A percentile compares a stretch with the other conserved stretches of the same genome.
Evolutionary conservation across 129 eudicot species (phyloP).

Genomic region (Glebionis coronaria): DNA sequence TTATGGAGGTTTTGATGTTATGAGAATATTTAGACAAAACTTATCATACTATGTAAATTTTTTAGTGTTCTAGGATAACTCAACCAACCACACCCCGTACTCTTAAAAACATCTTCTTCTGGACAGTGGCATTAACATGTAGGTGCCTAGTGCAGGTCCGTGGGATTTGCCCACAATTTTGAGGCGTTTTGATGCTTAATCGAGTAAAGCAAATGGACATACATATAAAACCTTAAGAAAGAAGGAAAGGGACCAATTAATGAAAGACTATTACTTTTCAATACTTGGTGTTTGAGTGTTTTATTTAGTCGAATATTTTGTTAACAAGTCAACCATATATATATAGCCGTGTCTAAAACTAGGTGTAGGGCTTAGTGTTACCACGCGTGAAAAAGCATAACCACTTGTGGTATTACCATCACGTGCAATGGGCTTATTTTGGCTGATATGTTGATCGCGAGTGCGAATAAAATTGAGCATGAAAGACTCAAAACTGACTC

Average conservation of each 20-base stretch:
- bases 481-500: too few species aligned
- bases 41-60: too few species aligned
- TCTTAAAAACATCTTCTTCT: background rate
- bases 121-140: conserved; percentile 4
- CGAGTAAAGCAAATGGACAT: conserved; percentile 19
- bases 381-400: too few species aligned
- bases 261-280: background rate
- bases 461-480: too few species aligned
- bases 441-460: too few species aligned
- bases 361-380: too few species aligned
- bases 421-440: too few species aligned
- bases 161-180: conserved; percentile 15
- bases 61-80: too few species aligned
- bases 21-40: too few species aligned
- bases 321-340: background rate
- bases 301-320: background rate
- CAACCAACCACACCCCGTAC: too few species aligned
- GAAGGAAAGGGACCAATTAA: conserved; percentile 20
- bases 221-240: conserved; percentile 14
- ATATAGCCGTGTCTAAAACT: background rate
- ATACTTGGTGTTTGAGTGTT: background rate
- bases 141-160: conserved; percentile 14
- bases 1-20: too few species aligned
- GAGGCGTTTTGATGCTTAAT: conserved; percentile 15
- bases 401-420: too few species aligned